Percentiles rank a stretch among this genome's conserved stretches.
These are phyloP conservation scores for Acer saccharum DNA, from an alignment of 345 rosid species.

Conservation along the genomic window DNA sequence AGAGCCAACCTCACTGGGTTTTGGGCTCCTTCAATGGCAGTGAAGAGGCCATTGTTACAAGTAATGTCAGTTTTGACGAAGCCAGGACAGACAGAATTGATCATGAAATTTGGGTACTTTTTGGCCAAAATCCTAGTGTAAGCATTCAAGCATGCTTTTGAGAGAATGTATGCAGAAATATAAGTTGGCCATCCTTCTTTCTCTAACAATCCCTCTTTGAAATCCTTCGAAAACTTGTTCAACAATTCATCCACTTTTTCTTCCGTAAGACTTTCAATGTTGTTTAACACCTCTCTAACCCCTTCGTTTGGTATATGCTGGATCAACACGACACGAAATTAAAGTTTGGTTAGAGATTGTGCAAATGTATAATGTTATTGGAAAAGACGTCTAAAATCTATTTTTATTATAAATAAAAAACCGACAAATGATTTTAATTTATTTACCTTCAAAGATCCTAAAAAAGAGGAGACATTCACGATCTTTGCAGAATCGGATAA, in stretches of 20 bases:
- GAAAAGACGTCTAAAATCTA: background rate
- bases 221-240: slow-evolving; percentile 42
- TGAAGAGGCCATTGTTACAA: slow-evolving; percentile 31
- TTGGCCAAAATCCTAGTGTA: slow-evolving; percentile 50
- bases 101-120: slow-evolving; percentile 29
- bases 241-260: slow-evolving; percentile 43
- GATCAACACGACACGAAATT: background rate
- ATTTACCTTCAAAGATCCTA: slow-evolving; percentile 39
- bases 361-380: background rate
- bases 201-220: slow-evolving; percentile 33
- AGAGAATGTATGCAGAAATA: slow-evolving; percentile 24
- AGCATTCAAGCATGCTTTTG: slow-evolving; percentile 47
- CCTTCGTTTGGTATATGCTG: slow-evolving; percentile 26
- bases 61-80: slow-evolving; percentile 48
- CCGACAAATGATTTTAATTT: background rate
- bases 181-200: slow-evolving; percentile 36
- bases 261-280: slow-evolving; percentile 42
- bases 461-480: slow-evolving; percentile 46
- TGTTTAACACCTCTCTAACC: slow-evolving; percentile 33
- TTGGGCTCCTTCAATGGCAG: slow-evolving; percentile 45
- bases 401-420: slow-evolving; percentile 14
- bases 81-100: slow-evolving; percentile 59
- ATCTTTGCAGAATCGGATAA: slow-evolving; percentile 24
- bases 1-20: slow-evolving; percentile 44
- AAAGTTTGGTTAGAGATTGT: background rate